Conservation (phyloP, 108 stramenopile species). For the Seminavis robusta region DNA sequence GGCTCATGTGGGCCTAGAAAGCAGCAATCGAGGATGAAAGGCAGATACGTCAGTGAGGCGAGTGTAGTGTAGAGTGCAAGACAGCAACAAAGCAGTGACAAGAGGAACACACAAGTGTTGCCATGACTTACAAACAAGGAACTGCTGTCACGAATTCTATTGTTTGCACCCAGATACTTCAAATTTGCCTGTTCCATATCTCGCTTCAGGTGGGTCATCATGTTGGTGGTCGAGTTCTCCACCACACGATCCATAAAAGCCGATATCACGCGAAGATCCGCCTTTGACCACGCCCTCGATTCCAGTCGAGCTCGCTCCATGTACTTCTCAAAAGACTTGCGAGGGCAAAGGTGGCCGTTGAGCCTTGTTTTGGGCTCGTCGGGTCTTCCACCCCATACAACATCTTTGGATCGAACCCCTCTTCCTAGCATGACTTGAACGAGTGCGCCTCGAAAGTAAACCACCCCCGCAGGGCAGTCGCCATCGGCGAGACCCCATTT, state of each 20-base stretch:
- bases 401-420: slow-evolving; percentile 3
- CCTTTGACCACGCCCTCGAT: neutral
- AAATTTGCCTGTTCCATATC: slow-evolving; percentile 1
- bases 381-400: slow-evolving; percentile 12
- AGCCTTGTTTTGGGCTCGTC: slow-evolving; percentile 8
- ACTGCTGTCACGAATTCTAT: too few species aligned
- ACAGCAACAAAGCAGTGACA: too few species aligned
- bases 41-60: too few species aligned
- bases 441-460: slow-evolving; percentile 4
- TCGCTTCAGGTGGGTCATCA: neutral
- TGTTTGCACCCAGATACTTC: slow-evolving; percentile 5
- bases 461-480: slow-evolving; percentile 3
- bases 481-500: slow-evolving; percentile 4
- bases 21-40: neutral
- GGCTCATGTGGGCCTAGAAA: neutral
- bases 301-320: slow-evolving; percentile 10
- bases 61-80: too few species aligned
- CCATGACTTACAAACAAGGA: too few species aligned
- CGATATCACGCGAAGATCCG: slow-evolving; percentile 4
- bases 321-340: slow-evolving; percentile 12
- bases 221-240: neutral
- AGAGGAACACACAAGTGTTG: too few species aligned
- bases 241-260: slow-evolving; percentile 1
- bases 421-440: slow-evolving; percentile 5
- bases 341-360: slow-evolving; percentile 6